Percentiles rank a stretch among this genome's conserved stretches.
phyloP scores from a whole-genome alignment of 2,329 filamentous ascomycete species.

The Pseudocercospora eumusae region DNA sequence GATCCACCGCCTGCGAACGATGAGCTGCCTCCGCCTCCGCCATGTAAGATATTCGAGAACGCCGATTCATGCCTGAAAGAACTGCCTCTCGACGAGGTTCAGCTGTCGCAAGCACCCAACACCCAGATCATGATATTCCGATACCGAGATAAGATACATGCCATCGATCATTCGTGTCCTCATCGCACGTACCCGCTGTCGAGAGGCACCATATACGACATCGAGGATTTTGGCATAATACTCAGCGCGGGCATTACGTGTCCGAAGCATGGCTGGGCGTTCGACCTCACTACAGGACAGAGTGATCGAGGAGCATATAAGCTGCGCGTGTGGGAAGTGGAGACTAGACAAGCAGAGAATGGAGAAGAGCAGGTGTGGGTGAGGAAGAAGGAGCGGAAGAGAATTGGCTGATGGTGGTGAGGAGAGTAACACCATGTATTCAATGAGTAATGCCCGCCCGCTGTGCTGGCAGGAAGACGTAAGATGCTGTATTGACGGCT shows the following conservation, averaged over 20 bases:
- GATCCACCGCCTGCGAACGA: slow-evolving; percentile 44
- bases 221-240: slow-evolving; percentile 69
- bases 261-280: slow-evolving; percentile 71
- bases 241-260: slow-evolving; percentile 65
- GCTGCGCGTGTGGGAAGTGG: slow-evolving; percentile 64
- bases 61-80: slow-evolving; percentile 29
- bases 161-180: slow-evolving; percentile 71
- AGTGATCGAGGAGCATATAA: slow-evolving; percentile 64
- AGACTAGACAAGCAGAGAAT: slow-evolving; percentile 44
- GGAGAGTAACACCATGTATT: background rate
- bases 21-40: slow-evolving; percentile 19
- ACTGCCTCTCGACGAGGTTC: slow-evolving; percentile 45
- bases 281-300: slow-evolving; percentile 65
- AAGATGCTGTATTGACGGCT: background rate
- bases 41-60: slow-evolving; percentile 59
- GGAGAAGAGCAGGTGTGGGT: slow-evolving; percentile 38
- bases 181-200: slow-evolving; percentile 68
- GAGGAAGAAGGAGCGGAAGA: slow-evolving; percentile 38
- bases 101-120: slow-evolving; percentile 41
- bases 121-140: slow-evolving; percentile 67
- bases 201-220: slow-evolving; percentile 64
- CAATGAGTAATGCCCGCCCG: too few species aligned
- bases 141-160: slow-evolving; percentile 65
- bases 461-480: background rate
- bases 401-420: slow-evolving; percentile 18